Evolutionary conservation across 148 eudicot species (phyloP).

Genomic region (Arbutus unedo): DNA sequence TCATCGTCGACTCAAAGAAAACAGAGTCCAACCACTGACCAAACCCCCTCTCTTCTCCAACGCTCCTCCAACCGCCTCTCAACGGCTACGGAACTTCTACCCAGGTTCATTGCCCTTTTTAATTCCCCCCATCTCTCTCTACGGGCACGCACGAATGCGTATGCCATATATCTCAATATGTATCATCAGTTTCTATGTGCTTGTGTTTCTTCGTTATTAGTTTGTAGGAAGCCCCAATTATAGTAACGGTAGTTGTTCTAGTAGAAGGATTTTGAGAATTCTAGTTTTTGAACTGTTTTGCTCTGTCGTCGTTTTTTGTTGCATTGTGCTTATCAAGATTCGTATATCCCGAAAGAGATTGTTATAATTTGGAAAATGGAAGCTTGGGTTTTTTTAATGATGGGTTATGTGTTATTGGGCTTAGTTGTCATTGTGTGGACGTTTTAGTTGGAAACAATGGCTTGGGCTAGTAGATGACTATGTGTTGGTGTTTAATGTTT

Average conservation of each 20-base stretch:
- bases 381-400: not conserved
- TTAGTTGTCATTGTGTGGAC: not conserved
- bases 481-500: not conserved
- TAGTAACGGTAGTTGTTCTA: not conserved
- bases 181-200: not conserved
- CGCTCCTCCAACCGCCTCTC: not conserved
- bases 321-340: not conserved
- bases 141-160: not conserved
- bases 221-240: not conserved
- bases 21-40: not conserved
- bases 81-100: not conserved
- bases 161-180: not conserved
- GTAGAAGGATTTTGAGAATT: not conserved
- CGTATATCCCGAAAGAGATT: not conserved
- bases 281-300: not conserved
- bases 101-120: slow-evolving; percentile 10
- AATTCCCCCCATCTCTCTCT: not conserved
- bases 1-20: slow-evolving; percentile 14
- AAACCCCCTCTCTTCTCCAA: not conserved
- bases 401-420: not conserved
- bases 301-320: not conserved
- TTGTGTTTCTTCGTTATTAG: not conserved
- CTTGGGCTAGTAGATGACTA: not conserved
- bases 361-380: not conserved
- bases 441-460: not conserved